Evolutionary conservation across 495 filamentous ascomycete genomes (phyloP).

Genomic region (Penicillium macrosclerotiorum): DNA sequence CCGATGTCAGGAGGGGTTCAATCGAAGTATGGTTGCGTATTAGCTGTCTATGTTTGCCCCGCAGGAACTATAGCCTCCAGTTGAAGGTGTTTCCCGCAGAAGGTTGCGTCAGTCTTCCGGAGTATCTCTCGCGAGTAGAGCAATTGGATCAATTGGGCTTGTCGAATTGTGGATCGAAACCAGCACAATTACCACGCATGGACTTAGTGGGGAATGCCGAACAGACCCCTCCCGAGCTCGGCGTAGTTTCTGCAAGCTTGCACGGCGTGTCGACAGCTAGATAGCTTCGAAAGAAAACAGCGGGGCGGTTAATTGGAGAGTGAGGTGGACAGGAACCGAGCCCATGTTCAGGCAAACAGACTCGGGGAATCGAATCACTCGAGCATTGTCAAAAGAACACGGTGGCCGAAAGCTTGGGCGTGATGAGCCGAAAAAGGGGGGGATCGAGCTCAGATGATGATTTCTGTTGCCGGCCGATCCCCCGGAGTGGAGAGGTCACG

Average conservation of each 20-base stretch:
- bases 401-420: conserved; percentile 21
- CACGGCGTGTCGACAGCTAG: not conserved
- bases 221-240: conserved; percentile 16
- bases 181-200: conserved; percentile 13
- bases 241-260: no score
- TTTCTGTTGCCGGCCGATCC: conserved; percentile 15
- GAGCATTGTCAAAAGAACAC: conserved; percentile 19
- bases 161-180: conserved; percentile 8
- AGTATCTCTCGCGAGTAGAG: no score
- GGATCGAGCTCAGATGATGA: conserved; percentile 17
- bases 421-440: conserved; percentile 19
- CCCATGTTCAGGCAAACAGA: not conserved
- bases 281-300: not conserved
- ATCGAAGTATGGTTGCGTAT: not conserved
- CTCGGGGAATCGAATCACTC: not conserved
- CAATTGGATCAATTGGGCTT: not conserved
- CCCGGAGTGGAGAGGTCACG: conserved; percentile 19
- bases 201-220: conserved; percentile 17
- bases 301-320: not conserved
- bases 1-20: not conserved
- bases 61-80: no score
- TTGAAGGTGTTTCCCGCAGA: no score
- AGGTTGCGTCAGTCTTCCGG: no score
- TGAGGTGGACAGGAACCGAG: not conserved
- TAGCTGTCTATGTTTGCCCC: not conserved